Evolutionary conservation across 2,329 filamentous ascomycete genomes (phyloP).

Genomic region (Paecilomyces formosus): DNA sequence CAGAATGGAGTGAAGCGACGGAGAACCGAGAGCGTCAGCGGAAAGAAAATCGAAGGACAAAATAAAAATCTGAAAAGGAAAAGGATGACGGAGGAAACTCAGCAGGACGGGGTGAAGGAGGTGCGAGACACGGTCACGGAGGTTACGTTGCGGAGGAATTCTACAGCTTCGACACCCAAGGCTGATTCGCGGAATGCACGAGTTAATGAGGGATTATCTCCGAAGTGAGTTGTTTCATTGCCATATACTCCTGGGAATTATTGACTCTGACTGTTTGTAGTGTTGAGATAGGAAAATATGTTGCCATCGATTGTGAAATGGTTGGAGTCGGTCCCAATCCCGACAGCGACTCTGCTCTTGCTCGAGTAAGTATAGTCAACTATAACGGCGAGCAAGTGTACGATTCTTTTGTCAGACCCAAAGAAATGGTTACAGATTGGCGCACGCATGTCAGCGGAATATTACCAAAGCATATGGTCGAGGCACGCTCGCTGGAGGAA

Average conservation of each 20-base stretch:
- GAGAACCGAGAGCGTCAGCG: conserved; percentile 14
- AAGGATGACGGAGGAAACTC: conserved; percentile 22
- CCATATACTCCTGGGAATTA: not conserved
- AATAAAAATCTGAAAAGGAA: conserved; percentile 17
- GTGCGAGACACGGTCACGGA: conserved; percentile 53
- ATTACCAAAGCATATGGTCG: conserved; percentile 61
- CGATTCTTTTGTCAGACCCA: conserved; percentile 81
- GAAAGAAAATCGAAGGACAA: conserved; percentile 15
- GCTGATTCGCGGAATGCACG: conserved; percentile 39
- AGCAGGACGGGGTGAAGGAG: conserved; percentile 37
- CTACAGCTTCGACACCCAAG: conserved; percentile 46
- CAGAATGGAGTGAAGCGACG: conserved; percentile 28
- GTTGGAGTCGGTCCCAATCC: conserved; percentile 66
- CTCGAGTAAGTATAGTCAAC: conserved; percentile 83
- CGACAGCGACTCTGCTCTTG: conserved; percentile 65
- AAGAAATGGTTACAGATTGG: conserved; percentile 79
- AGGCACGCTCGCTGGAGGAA: conserved; percentile 63
- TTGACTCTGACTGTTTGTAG: conserved; percentile 28
- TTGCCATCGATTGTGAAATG: conserved; percentile 97
- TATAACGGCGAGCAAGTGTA: conserved; percentile 90
- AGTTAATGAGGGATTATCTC: conserved; percentile 57
- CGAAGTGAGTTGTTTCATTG: conserved; percentile 24
- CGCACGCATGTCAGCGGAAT: conserved; percentile 82
- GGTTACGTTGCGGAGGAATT: conserved; percentile 58
- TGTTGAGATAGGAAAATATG: conserved; percentile 74